Evolutionary conservation across 177 flowering plant species (phyloP), one percentile per base, ranked within the genome.

Genomic region (Tripterygium wilfordii): DNA sequence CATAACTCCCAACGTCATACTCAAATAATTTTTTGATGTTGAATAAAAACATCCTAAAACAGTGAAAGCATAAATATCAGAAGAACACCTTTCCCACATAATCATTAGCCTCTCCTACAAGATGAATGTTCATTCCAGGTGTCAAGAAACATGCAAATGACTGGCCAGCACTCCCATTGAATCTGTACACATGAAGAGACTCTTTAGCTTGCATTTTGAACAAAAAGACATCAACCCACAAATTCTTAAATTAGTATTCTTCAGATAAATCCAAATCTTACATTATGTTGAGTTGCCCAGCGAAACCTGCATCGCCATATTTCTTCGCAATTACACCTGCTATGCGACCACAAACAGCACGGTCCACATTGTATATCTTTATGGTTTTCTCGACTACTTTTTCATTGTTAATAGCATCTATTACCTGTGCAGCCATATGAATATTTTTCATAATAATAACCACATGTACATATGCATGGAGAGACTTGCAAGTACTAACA

Each of bases 261-360:
- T n/a, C n/a, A n/a, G n/a, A n/a, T 22, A 32, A 37, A 31, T n/a
- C 10, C 13, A 42, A 16, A 45, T 62, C 81, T 72, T 77, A 92
- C 97, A 79, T 89, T 57, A 94, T 72, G 65, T 89, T 87, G 20
- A 94, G 71, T 62, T 89, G 96, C 49, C 99, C 99, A 51, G 97
- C 92, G 74, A 94, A 94, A 40, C 99, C 97, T 29, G 95, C 78
- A 69, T 94, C 99, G 3, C 99, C 99, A 69, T 94, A 89, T 65
- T 80, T 89, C 78, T 87, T 89, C 27, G 99, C 99, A 58, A 94
- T 45, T 5, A 59, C 91, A 37, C 99, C 99, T 17, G 96, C 86
- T 47, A 89, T 49, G 55, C 99, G 95, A 8, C 99, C 99, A 64
- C 99, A 84, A 57, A 80, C 99, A 68, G 97, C 89, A 46, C 97